These are phyloP conservation scores for Panicum miliaceum DNA, from an alignment of 176 grass and related monocot species.

Conservation along the genomic window DNA sequence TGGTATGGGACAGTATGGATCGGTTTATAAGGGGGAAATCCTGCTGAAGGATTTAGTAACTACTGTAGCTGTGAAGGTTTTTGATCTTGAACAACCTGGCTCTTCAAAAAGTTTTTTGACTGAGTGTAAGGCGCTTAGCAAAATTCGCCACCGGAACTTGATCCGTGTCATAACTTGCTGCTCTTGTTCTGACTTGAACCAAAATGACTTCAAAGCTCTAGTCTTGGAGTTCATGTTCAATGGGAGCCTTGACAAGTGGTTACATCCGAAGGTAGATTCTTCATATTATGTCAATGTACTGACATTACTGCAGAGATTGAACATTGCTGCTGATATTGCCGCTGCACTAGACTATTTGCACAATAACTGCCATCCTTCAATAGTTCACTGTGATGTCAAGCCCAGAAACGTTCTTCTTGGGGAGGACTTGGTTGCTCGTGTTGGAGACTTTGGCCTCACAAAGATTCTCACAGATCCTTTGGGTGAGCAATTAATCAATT, in stretches of 20 bases:
- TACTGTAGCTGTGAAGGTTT: conserved; percentile 44
- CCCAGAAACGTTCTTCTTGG: conserved; percentile 51
- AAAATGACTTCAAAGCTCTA: conserved; percentile 58
- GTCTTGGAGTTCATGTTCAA: conserved; percentile 55
- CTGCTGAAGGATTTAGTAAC: neutral
- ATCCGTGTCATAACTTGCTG: conserved; percentile 46
- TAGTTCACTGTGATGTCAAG: conserved; percentile 62
- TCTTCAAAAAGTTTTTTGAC: conserved; percentile 46
- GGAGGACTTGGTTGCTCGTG: conserved; percentile 44
- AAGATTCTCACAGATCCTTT: conserved; percentile 23
- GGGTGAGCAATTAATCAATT: conserved; percentile 30
- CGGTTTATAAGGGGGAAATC: conserved; percentile 45
- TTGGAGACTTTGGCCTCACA: conserved; percentile 56
- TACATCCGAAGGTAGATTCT: neutral
- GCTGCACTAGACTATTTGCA: conserved; percentile 61
- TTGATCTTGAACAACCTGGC: conserved; percentile 42
- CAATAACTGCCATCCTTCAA: conserved; percentile 1
- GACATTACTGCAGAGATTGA: conserved; percentile 5
- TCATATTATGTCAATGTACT: neutral
- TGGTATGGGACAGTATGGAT: conserved; percentile 42
- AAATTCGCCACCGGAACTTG: conserved; percentile 54
- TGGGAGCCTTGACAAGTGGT: conserved; percentile 47
- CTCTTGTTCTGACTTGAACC: conserved; percentile 17
- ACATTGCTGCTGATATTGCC: conserved; percentile 48
- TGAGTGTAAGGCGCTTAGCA: conserved; percentile 48